A percentile compares a stretch with the other conserved stretches of the same genome.
Conservation (phyloP, 805 yeast genomes). For the Metschnikowia picachoensis region DNA sequence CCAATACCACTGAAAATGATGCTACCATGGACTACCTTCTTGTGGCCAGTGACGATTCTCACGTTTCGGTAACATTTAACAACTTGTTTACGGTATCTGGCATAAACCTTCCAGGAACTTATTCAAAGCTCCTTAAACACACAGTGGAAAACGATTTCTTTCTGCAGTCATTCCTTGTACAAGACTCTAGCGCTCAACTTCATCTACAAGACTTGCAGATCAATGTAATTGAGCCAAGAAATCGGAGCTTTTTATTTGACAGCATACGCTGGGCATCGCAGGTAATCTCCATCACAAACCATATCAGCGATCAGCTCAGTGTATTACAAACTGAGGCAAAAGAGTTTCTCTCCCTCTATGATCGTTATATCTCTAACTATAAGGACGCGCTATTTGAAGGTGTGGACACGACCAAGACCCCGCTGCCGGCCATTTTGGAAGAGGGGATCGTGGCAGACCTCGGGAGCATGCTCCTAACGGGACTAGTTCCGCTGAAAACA, state of each 20-base stretch:
- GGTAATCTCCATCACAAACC: conserved; percentile 23
- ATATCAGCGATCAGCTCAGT: conserved; percentile 21
- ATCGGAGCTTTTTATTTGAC: conserved; percentile 18
- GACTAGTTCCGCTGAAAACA: conserved; percentile 46
- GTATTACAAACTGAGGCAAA: conserved; percentile 20
- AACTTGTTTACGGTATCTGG: conserved; percentile 27
- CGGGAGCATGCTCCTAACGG: conserved; percentile 49
- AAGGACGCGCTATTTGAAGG: conserved; percentile 24
- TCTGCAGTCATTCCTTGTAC: conserved; percentile 25
- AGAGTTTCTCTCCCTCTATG: conserved; percentile 26
- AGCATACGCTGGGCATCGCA: conserved; percentile 25
- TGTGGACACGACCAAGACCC: conserved; percentile 25
- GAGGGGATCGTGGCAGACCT: conserved; percentile 23
- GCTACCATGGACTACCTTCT: conserved; percentile 23
- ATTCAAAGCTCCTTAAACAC: conserved; percentile 18
- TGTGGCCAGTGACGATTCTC: conserved; percentile 20
- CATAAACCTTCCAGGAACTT: conserved; percentile 19
- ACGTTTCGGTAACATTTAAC: conserved; percentile 30
- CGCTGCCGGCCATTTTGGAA: conserved; percentile 16
- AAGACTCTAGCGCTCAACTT: conserved; percentile 8
- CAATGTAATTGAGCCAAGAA: conserved; percentile 1
- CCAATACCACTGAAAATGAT: conserved; percentile 10
- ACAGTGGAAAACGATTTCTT: conserved; percentile 22
- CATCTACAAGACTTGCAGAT: conserved; percentile 18
- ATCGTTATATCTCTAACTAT: conserved; percentile 32